Evolutionary conservation across 345 rosid species (phyloP), one percentile per base, ranked within the genome.

Genomic region (Capsella bursapastoris): DNA sequence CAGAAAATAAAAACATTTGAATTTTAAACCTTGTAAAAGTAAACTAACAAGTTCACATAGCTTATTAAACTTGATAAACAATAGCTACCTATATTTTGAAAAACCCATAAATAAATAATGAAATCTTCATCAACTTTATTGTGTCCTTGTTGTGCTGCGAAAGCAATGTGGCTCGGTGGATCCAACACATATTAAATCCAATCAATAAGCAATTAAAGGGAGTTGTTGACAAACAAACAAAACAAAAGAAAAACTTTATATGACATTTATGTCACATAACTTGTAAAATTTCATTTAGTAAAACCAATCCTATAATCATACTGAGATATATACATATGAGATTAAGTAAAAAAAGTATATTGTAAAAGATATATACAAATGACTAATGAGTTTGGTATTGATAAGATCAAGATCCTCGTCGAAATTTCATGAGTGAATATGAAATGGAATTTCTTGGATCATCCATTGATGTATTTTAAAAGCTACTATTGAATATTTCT

Each of bases 391-490:
- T 74, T 96, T 88, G 27, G 90, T 83, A 25, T 90, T 78, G 70
- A 93, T 90, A 71, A 87, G 84, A 84, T 91, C 92, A 78, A 93
- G 84, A 9, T 90, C 88, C 74, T 94, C 89, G 72, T 86, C 87
- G 71, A 87, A 89, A 71, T 76, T 56, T 70, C 40, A 48, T 64
- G 37, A 68, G 41, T 37, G n/a, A 8, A 27, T 25, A 61, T 35
- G 56, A 62, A 44, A 9, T 63, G 18, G 60, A 27, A 76, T 63
- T 41, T 70, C 57, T 66, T 51, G 73, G 64, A 78, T 72, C 81
- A 32, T 44, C 49, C 64, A 43, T 16, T 57, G 10, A 71, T 48
- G 15, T 22, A 8, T 27, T 34, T 57, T 22, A n/a, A 57, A 64
- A 56, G 15, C 25, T 57, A 31, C 25, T 50, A 31, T 27, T 8